Conservation (phyloP, 225 moss, liverwort and hornwort genomes). For the Straminergon stramineum region DNA sequence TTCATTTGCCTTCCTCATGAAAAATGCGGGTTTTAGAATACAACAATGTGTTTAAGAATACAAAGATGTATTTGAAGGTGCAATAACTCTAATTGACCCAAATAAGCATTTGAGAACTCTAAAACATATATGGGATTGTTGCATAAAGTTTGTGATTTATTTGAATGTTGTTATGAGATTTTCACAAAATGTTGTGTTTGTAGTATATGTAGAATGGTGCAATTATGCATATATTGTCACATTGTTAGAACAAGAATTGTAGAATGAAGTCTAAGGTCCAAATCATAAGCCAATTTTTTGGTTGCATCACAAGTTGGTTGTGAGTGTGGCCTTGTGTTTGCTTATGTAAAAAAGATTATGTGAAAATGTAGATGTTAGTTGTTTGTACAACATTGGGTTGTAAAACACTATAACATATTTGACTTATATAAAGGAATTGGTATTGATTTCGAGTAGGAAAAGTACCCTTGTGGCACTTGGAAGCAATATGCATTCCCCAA, state of each 20-base stretch:
- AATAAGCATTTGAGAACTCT: not conserved
- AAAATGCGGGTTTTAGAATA: not conserved
- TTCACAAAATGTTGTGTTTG: not conserved
- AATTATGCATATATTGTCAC: not conserved
- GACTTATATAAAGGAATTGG: not conserved
- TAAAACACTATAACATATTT: not conserved
- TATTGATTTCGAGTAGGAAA: not conserved
- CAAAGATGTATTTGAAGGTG: not conserved
- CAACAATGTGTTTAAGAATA: no score
- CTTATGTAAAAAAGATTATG: not conserved
- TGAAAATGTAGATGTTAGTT: not conserved
- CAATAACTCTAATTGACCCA: fast-evolving
- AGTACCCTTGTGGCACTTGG: no score
- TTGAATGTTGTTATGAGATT: not conserved
- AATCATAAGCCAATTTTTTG: not conserved
- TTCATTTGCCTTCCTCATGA: not conserved
- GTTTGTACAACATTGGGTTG: not conserved
- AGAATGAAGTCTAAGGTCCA: not conserved
- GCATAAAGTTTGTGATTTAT: not conserved
- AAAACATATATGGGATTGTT: not conserved
- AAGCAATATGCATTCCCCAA: not conserved
- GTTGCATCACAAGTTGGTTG: not conserved
- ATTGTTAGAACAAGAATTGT: not conserved
- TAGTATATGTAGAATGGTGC: not conserved
- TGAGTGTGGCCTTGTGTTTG: not conserved